Percentiles rank a stretch among this genome's conserved stretches.
These are phyloP conservation scores for Medakamo hakoo DNA, from an alignment of 139 green algal species.

Conservation along the genomic window DNA sequence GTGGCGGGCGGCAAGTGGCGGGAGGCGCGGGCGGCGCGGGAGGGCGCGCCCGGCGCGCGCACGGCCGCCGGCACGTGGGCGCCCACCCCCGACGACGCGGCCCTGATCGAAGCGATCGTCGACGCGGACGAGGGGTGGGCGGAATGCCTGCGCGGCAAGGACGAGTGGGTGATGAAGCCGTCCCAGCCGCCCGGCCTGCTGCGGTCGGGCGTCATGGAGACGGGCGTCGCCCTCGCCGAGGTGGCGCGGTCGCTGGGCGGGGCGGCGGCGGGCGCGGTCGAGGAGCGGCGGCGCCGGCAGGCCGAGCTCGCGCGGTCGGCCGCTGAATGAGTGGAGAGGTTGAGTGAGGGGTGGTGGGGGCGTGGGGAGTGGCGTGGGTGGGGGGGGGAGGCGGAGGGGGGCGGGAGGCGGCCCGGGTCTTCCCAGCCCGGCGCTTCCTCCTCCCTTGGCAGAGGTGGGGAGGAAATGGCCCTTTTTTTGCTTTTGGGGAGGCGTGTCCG, in stretches of 20 bases:
- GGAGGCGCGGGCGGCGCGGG: slow-evolving; percentile 25
- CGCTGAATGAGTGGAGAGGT: too few species aligned
- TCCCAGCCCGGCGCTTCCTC: too few species aligned
- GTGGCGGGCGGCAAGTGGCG: slow-evolving; percentile 50
- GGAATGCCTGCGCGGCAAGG: slow-evolving; percentile 30
- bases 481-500: too few species aligned
- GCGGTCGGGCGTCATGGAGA: slow-evolving; percentile 12
- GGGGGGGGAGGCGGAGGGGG: too few species aligned
- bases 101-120: slow-evolving; percentile 42
- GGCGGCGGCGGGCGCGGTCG: not conserved
- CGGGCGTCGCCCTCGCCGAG: not conserved
- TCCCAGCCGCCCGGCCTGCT: slow-evolving; percentile 38
- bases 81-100: slow-evolving; percentile 43
- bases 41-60: slow-evolving; percentile 31
- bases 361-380: too few species aligned
- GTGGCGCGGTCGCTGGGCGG: not conserved
- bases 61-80: slow-evolving; percentile 66
- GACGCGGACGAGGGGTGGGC: slow-evolving; percentile 66
- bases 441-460: too few species aligned
- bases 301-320: not conserved
- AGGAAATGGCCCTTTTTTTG: too few species aligned
- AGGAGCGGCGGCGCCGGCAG: not conserved
- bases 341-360: too few species aligned
- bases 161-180: slow-evolving; percentile 55
- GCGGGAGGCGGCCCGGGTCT: too few species aligned